Evolutionary conservation across 768 basidiomycete genomes (phyloP).

Genomic region (Harrya chromipes): DNA sequence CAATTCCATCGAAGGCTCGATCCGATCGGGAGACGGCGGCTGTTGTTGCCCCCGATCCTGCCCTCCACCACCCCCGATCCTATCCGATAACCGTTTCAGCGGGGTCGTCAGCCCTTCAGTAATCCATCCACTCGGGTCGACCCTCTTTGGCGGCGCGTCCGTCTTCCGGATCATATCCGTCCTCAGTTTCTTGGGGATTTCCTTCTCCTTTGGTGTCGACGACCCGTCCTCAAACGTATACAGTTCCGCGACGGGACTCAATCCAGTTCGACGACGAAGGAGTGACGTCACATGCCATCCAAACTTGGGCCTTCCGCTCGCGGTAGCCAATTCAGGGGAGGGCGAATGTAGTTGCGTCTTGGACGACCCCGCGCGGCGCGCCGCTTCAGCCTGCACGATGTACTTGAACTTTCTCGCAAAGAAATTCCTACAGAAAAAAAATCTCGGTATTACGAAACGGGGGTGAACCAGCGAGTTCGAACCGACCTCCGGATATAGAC

Average conservation of each 20-base stretch:
- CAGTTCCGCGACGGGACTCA: conserved; percentile 27
- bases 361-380: conserved; percentile 21
- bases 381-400: conserved; percentile 46
- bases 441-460: too few species aligned
- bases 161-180: conserved; percentile 78
- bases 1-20: not conserved
- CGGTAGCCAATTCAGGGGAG: conserved; percentile 16
- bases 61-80: not conserved
- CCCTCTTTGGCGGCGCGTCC: conserved; percentile 61
- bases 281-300: conserved; percentile 32
- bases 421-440: conserved; percentile 46
- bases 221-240: conserved; percentile 13
- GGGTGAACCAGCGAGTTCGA: too few species aligned
- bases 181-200: conserved; percentile 35
- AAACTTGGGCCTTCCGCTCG: conserved; percentile 18
- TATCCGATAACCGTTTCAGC: conserved; percentile 15
- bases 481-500: conserved; percentile 69
- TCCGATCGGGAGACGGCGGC: conserved; percentile 3
- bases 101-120: conserved; percentile 41
- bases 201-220: conserved; percentile 23
- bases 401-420: conserved; percentile 68
- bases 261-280: conserved; percentile 28
- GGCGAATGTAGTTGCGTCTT: conserved; percentile 20
- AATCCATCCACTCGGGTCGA: conserved; percentile 75
- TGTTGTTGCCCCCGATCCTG: conserved; percentile 1